phyloP scores from a whole-genome alignment of 2,329 filamentous ascomycete genomes.

The Cladobotryum protrusum region DNA sequence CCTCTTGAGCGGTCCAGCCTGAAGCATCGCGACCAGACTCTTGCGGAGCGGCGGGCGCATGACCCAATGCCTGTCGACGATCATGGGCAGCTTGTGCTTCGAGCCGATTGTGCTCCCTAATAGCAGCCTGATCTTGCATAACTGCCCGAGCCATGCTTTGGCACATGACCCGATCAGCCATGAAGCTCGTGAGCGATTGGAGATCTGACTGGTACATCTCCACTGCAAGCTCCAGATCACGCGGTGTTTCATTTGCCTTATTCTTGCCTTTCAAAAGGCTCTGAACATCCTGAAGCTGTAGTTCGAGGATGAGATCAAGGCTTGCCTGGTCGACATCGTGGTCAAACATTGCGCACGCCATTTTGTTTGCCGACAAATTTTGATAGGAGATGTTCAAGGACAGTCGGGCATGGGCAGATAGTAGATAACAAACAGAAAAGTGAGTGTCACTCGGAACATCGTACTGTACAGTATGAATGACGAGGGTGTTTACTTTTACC shows the following conservation, averaged over 20 bases:
- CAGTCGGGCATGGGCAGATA: no score
- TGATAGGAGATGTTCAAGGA: no score
- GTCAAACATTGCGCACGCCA: neutral
- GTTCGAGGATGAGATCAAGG: conserved; percentile 14
- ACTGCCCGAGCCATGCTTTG: conserved; percentile 16
- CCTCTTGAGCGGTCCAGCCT: neutral
- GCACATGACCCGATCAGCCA: conserved; percentile 13
- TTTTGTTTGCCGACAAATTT: no score
- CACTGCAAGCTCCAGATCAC: conserved; percentile 11
- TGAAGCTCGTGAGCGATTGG: neutral
- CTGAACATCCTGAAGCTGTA: conserved; percentile 15
- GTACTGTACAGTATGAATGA: no score
- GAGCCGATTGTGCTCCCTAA: neutral
- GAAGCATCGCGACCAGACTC: neutral
- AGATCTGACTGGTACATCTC: conserved; percentile 14
- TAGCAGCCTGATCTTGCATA: conserved; percentile 10
- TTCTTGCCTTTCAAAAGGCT: conserved; percentile 13
- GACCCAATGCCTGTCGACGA: neutral
- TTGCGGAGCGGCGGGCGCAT: neutral
- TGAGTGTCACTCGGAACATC: no score
- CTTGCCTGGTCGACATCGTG: conserved; percentile 10
- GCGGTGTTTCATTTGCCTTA: conserved; percentile 5
- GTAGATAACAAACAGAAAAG: no score
- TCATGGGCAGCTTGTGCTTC: conserved; percentile 6
- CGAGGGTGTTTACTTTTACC: no score